These are phyloP conservation scores for Fusarium redolens DNA, from an alignment of 2,329 filamentous ascomycete genomes.

Conservation along the genomic window DNA sequence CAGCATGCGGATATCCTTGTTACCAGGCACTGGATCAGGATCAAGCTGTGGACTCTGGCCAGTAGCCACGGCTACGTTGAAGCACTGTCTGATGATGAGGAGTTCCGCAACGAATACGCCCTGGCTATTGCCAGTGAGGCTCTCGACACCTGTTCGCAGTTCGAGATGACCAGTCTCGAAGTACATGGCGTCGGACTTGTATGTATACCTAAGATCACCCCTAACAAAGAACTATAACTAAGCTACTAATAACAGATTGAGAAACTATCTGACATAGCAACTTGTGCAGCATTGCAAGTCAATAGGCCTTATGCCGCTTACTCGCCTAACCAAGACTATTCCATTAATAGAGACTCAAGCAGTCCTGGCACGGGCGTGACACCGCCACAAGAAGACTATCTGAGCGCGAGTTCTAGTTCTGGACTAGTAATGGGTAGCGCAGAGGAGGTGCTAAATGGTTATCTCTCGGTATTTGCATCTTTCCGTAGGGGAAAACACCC, in stretches of 20 bases:
- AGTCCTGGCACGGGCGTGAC: accelerated
- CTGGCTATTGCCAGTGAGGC: not conserved
- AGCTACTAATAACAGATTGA: not conserved
- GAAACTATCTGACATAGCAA: not conserved
- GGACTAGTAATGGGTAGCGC: accelerated
- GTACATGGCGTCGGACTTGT: not conserved
- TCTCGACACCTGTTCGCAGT: not conserved
- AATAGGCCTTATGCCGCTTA: accelerated
- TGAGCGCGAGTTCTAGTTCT: accelerated
- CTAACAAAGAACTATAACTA: accelerated
- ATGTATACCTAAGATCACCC: accelerated
- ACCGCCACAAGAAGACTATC: not conserved
- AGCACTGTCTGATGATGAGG: not conserved
- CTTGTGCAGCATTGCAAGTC: not conserved
- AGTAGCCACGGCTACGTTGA: not conserved
- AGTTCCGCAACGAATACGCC: not conserved
- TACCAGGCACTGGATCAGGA: not conserved
- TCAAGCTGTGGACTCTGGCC: not conserved
- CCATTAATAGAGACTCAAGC: accelerated
- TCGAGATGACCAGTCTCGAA: not conserved
- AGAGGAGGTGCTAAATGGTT: not conserved
- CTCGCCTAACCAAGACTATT: not conserved
- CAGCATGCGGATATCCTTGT: not conserved
- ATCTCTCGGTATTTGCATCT: not conserved
- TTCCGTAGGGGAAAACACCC: not conserved